A percentile compares a stretch with the other conserved stretches of the same genome.
These are phyloP conservation scores for Pseudotsuga menziesii DNA, from an alignment of 75 land plant species.

Conservation along the genomic window DNA sequence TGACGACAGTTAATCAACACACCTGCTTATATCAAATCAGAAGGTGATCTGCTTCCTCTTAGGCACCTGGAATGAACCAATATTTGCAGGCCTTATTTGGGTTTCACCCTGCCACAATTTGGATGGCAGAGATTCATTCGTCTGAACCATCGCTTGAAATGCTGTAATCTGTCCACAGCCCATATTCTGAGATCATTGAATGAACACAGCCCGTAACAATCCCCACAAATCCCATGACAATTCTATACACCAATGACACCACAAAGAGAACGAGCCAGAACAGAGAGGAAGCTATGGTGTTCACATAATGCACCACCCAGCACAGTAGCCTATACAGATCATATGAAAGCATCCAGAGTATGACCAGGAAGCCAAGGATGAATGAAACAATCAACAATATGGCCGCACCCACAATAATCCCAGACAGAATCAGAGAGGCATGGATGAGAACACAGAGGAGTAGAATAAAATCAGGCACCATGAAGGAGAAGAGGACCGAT, in stretches of 20 bases:
- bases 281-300: neutral
- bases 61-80: neutral
- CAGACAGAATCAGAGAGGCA: slow-evolving; percentile 4
- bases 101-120: neutral
- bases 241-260: slow-evolving; percentile 8
- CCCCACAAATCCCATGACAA: neutral
- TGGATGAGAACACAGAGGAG: slow-evolving; percentile 9
- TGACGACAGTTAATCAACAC: neutral
- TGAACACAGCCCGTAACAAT: neutral
- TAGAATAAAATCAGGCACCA: slow-evolving; percentile 10
- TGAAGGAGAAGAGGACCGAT: neutral
- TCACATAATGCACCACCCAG: neutral
- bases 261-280: slow-evolving; percentile 1
- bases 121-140: neutral
- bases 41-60: slow-evolving; percentile 1
- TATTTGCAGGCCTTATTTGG: neutral
- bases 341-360: slow-evolving; percentile 6
- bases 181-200: slow-evolving; percentile 9
- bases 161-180: slow-evolving; percentile 8
- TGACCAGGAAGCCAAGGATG: neutral
- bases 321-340: slow-evolving; percentile 8
- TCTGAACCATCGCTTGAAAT: neutral
- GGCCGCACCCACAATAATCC: slow-evolving; percentile 2
- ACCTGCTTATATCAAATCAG: neutral
- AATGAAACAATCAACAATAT: neutral